Evolutionary conservation across 1,284 basidiomycete species (phyloP), one percentile per base, ranked within the genome.

Genomic region (Volvariella surrecta): DNA sequence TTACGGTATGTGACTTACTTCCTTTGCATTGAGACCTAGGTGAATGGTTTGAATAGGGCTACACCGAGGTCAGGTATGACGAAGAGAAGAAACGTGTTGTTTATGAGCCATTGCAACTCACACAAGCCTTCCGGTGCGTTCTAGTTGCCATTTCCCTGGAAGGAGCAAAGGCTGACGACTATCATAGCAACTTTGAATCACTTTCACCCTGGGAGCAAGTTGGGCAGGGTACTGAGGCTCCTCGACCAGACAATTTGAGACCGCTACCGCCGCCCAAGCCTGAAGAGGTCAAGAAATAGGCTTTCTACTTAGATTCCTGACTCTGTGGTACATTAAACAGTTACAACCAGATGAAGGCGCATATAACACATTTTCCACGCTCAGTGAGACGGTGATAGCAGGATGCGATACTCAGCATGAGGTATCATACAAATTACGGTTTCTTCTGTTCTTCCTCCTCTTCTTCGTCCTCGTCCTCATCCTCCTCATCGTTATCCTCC

Each of bases 31-130:
- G 11, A 28, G 24, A 28, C 6, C 18, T 16, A 44, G 10, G 35
- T 21, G 10, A 47, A 44, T 18, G 39, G 38, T 40, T 40, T 39
- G 46, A 31, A 37, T 49, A 82, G 89, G 95, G 95, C 28, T 99
- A 99, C 69, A 90, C 92, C 8, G 96, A 99, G 66, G 79, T 99
- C 40, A 83, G 96, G 45, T 99, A 98, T 60, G 94, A 98, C 59
- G 96, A 99, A 69, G 95, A 97, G 70, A 84, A 89, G 62, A 99
- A 99, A 71, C 89, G 95, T 39, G 93, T 99, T 45, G 93, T 99
- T 18, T 95, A 95, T 57, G 96, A 99, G 63, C 96, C 96, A 20
- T 71, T 99, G 45, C 96, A 99, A 62, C 77, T 99, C 52, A 94
- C 94, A 7, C 96, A 99, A 66, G 95, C 95, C 35, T 99, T 96